These are phyloP conservation scores for Catunica adiposa DNA, from an alignment of 2,329 filamentous ascomycete species.

Conservation along the genomic window DNA sequence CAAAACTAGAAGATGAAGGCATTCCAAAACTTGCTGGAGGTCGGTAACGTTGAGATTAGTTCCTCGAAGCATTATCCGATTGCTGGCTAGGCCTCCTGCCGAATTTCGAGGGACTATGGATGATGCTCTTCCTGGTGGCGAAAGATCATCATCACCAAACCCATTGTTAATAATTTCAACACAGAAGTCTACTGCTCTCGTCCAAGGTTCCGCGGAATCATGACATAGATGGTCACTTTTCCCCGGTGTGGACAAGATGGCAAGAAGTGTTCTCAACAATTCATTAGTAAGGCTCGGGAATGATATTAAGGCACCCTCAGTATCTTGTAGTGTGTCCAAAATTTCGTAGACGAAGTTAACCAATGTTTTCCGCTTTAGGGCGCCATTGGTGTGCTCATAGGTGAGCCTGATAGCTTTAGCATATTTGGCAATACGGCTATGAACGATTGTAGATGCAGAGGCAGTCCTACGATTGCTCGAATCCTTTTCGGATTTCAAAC, in stretches of 20 bases:
- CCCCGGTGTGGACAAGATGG: slow-evolving; percentile 53
- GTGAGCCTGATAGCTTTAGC: slow-evolving; percentile 56
- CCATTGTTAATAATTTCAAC: slow-evolving; percentile 42
- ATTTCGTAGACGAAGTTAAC: slow-evolving; percentile 68
- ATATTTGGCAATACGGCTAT: slow-evolving; percentile 46
- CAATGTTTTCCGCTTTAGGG: slow-evolving; percentile 61
- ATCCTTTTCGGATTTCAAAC: slow-evolving; percentile 49
- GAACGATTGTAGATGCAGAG: slow-evolving; percentile 32
- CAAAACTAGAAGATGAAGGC: slow-evolving; percentile 45
- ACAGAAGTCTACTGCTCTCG: slow-evolving; percentile 53
- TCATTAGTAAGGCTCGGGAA: slow-evolving; percentile 46
- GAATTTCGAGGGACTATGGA: slow-evolving; percentile 26
- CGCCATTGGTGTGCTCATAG: slow-evolving; percentile 50
- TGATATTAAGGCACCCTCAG: slow-evolving; percentile 45
- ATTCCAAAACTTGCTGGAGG: slow-evolving; percentile 41
- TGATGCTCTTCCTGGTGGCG: slow-evolving; percentile 19
- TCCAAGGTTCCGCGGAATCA: slow-evolving; percentile 45
- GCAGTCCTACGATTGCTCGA: slow-evolving; percentile 39
- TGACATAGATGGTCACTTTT: slow-evolving; percentile 65
- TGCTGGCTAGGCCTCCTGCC: slow-evolving; percentile 14
- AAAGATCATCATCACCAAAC: slow-evolving; percentile 25
- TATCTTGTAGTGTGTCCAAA: slow-evolving; percentile 49
- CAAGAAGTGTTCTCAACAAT: slow-evolving; percentile 60
- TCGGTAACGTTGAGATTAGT: slow-evolving; percentile 16
- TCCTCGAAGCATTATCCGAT: slow-evolving; percentile 8